Conservation (phyloP, 2,329 filamentous ascomycete species). For the Thermomyces lanuginosus region DNA sequence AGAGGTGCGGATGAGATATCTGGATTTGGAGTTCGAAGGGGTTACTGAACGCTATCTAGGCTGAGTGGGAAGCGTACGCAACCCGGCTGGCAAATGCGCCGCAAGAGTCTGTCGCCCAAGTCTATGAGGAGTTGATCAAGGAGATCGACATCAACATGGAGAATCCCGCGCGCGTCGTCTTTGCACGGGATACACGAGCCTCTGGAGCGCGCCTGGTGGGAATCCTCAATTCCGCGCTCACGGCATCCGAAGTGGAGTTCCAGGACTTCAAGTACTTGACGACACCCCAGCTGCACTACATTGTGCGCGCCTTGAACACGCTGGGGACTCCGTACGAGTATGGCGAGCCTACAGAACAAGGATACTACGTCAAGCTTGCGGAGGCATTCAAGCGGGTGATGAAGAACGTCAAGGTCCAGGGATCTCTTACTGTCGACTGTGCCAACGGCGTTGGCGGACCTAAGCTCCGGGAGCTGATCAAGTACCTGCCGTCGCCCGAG, state of each 20-base stretch:
- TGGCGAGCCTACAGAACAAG: slow-evolving; percentile 71
- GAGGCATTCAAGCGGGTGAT: slow-evolving; percentile 73
- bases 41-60: slow-evolving; percentile 22
- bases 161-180: slow-evolving; percentile 63
- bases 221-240: slow-evolving; percentile 63
- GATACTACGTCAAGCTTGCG: slow-evolving; percentile 87
- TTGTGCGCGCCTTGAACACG: slow-evolving; percentile 88
- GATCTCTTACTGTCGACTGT: slow-evolving; percentile 72
- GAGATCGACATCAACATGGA: slow-evolving; percentile 59
- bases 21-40: slow-evolving; percentile 10
- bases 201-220: slow-evolving; percentile 72
- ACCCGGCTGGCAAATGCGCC: slow-evolving; percentile 77
- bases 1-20: slow-evolving; percentile 41
- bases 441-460: slow-evolving; percentile 94
- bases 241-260: slow-evolving; percentile 56
- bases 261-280: slow-evolving; percentile 83
- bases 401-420: slow-evolving; percentile 55
- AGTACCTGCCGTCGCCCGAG: slow-evolving; percentile 52
- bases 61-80: slow-evolving; percentile 79
- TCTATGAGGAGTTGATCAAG: slow-evolving; percentile 59
- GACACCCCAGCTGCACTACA: slow-evolving; percentile 94
- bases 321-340: slow-evolving; percentile 75
- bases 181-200: slow-evolving; percentile 80
- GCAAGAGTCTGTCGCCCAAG: slow-evolving; percentile 56
- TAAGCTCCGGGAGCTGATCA: slow-evolving; percentile 73